Conservation (phyloP, 192 early-diverging fungal species). For the Rhizophlyctis rosea region DNA sequence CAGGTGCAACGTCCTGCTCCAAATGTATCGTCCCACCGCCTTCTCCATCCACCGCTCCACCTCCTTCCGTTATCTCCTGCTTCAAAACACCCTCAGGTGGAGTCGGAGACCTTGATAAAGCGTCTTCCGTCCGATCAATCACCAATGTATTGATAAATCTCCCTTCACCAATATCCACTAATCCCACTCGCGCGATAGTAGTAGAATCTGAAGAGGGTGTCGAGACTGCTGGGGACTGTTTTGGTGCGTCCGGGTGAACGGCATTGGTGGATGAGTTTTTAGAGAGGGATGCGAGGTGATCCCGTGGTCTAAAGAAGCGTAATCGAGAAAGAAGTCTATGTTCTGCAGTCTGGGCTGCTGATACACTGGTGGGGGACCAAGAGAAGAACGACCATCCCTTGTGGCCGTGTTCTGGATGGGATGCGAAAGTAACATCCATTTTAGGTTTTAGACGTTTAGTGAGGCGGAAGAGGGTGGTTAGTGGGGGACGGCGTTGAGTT, state of each 20-base stretch:
- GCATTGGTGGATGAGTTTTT: neutral
- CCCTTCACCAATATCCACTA: conserved; percentile 51
- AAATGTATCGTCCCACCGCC: conserved; percentile 21
- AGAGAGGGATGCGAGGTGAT: conserved; percentile 26
- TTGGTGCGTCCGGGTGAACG: conserved; percentile 4
- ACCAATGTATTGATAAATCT: conserved; percentile 59
- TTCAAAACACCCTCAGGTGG: conserved; percentile 7
- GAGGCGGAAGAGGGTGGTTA: neutral
- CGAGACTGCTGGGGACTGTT: conserved; percentile 4
- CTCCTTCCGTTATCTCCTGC: conserved; percentile 1
- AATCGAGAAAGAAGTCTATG: conserved; percentile 54
- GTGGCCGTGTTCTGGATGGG: neutral
- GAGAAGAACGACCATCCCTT: conserved; percentile 29
- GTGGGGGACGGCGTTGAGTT: neutral
- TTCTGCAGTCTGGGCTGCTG: conserved; percentile 48
- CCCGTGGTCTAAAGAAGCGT: conserved; percentile 44
- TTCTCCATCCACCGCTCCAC: neutral
- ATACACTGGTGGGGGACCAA: conserved; percentile 29
- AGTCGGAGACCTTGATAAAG: conserved; percentile 1
- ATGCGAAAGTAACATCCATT: neutral
- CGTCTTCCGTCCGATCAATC: conserved; percentile 47
- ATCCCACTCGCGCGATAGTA: conserved; percentile 49
- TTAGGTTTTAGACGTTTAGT: neutral
- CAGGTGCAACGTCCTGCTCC: conserved; percentile 29
- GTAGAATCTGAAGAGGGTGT: conserved; percentile 1